Percentiles rank a stretch among this genome's conserved stretches.
phyloP scores from a whole-genome alignment of 306 rosid species.

The Oxytropis ochrocephala region DNA sequence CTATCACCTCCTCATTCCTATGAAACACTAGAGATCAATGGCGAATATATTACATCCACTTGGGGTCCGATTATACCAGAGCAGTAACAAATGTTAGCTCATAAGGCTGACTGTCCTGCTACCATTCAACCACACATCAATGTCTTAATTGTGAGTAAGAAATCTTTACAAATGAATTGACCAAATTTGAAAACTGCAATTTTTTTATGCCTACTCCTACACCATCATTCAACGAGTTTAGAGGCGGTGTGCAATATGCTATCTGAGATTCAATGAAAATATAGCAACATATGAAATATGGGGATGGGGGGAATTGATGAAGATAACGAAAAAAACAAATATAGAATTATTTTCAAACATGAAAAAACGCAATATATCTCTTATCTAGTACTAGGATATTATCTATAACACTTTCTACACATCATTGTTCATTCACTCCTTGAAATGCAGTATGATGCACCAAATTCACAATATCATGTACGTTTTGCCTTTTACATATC shows the following conservation, averaged over 20 bases:
- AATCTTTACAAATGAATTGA: not conserved
- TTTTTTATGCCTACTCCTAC: not conserved
- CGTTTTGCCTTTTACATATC: constrained; percentile 15
- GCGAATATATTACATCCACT: not conserved
- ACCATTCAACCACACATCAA: not conserved
- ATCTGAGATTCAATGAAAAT: not conserved
- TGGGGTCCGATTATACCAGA: not conserved
- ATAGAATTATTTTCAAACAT: not conserved
- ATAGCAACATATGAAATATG: not conserved
- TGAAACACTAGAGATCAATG: not conserved
- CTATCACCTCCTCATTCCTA: not conserved
- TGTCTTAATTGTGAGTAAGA: not conserved
- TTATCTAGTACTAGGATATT: not conserved
- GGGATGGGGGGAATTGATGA: not conserved
- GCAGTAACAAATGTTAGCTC: not conserved
- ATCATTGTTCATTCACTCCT: not conserved
- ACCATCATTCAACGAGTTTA: not conserved
- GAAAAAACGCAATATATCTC: not conserved
- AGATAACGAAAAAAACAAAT: not conserved
- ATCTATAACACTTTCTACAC: constrained; percentile 12
- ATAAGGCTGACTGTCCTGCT: too few relatives aligned
- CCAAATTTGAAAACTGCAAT: not conserved
- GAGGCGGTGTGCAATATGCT: not conserved
- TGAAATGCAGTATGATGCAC: constrained; percentile 8
- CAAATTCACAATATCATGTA: constrained; percentile 21